Evolutionary conservation across 2,329 filamentous ascomycete genomes (phyloP), one percentile per base, ranked within the genome.

Genomic region (Sarocladium brachiariae): DNA sequence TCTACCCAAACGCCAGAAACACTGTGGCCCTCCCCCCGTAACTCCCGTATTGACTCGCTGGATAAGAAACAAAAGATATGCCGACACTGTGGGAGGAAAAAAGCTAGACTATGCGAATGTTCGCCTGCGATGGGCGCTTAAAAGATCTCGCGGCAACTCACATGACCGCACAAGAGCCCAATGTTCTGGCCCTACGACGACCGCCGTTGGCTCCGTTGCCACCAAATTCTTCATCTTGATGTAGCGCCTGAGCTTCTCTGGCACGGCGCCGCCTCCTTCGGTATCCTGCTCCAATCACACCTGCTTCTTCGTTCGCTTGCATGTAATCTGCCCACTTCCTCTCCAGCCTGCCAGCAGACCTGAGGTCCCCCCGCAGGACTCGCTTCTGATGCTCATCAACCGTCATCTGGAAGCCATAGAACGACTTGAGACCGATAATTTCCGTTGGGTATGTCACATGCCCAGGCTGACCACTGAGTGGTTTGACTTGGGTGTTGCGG

Each of bases 251-350:
- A 4, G 90, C 89, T 64, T 95, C 89, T 43, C 91, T 78, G 2
- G 89, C 89, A 53, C 91, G 77, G 47, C 90, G 77, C 55, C 90
- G 75, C 52, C 91, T 74, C 50, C 90, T 75, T 50, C 90, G 76
- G 2, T 78, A 73, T 5, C 86, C 83, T 1, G 76, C 77, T 2
- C 85, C 89, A 2, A 71, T 74, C 2, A 79, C 78, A 2, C 85
- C 87, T 0, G 87, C 88, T 64, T 96, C 92, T 65, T 96, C 89
- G 48, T 81, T 87, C 14, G 88, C 84, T 70, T 95, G 88, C 90
- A 96, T 96, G 65, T 89, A 95, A 50, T 95, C 87, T 0, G 86
- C 86, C 92, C 92, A 97, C 65, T 92, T 95, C 56, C 84, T 78
- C 72, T 96, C 91, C 18, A 97, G 74, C n/a, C 88, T 75, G 33